phyloP scores from a whole-genome alignment of 2,329 filamentous ascomycete genomes.

The Mycosphaerella sp. region DNA sequence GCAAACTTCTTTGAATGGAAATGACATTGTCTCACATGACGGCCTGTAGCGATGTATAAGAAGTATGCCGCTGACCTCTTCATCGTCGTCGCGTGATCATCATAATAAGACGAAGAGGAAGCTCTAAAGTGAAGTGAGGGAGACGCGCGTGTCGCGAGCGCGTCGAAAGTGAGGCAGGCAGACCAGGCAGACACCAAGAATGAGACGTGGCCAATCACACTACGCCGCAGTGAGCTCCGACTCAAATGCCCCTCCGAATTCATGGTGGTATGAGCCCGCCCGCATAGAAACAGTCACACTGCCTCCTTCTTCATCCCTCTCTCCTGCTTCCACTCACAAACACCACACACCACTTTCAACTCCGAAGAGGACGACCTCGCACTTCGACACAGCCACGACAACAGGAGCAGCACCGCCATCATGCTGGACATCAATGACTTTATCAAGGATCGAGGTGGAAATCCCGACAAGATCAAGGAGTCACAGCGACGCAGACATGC shows the following conservation, averaged over 20 bases:
- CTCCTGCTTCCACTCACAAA: not conserved
- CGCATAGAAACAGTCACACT: not conserved
- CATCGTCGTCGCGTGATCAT: conserved; percentile 1
- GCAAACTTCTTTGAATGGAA: conserved; percentile 65
- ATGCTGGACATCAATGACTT: conserved; percentile 48
- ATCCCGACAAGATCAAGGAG: conserved; percentile 86
- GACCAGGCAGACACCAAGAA: not conserved
- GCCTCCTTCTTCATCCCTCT: no score
- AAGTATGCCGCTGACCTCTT: not conserved
- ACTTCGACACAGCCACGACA: not conserved
- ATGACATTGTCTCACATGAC: conserved; percentile 45
- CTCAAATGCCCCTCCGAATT: not conserved
- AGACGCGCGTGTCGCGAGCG: conserved; percentile 1
- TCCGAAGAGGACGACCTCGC: not conserved
- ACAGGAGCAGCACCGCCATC: not conserved
- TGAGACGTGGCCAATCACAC: not conserved
- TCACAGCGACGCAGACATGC: conserved; percentile 79
- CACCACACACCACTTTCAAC: not conserved
- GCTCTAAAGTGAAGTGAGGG: not conserved
- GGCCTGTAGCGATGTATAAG: not conserved
- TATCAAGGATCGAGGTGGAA: conserved; percentile 72
- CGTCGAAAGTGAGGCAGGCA: not conserved
- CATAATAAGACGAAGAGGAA: not conserved
- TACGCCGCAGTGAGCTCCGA: not conserved
- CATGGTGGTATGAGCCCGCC: not conserved